Conservation (phyloP, 2,329 filamentous ascomycete genomes). For the Botrytis hyacinthi region DNA sequence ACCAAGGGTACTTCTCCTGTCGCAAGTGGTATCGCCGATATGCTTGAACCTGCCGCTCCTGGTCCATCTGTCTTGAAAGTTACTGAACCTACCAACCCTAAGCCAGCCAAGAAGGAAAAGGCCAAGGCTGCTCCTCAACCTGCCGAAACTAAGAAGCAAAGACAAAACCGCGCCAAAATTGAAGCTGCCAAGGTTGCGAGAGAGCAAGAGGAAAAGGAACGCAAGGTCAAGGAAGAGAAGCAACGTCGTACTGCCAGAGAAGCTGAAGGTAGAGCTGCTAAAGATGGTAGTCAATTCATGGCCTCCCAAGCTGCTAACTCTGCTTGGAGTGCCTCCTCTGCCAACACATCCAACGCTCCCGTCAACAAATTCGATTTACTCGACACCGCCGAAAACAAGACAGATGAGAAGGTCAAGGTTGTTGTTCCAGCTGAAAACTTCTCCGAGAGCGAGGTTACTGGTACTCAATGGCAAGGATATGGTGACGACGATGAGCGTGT, state of each 20-base stretch:
- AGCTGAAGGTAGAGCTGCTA: slow-evolving; percentile 77
- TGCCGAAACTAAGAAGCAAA: slow-evolving; percentile 88
- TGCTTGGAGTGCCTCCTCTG: slow-evolving; percentile 43
- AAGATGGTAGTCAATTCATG: slow-evolving; percentile 68
- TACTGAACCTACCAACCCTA: slow-evolving; percentile 60
- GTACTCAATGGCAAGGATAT: slow-evolving; percentile 26
- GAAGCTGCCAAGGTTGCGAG: slow-evolving; percentile 74
- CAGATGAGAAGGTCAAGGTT: slow-evolving; percentile 36
- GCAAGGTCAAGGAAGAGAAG: slow-evolving; percentile 74
- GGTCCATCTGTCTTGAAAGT: slow-evolving; percentile 76
- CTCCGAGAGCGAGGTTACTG: slow-evolving; percentile 28
- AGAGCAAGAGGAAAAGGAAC: slow-evolving; percentile 75
- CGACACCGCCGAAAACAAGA: slow-evolving; percentile 53
- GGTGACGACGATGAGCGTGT: slow-evolving; percentile 62
- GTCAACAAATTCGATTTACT: slow-evolving; percentile 49
- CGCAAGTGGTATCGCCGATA: slow-evolving; percentile 69
- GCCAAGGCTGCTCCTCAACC: slow-evolving; percentile 57
- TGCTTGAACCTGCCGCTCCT: slow-evolving; percentile 72
- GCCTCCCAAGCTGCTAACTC: slow-evolving; percentile 47
- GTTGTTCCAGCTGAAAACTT: slow-evolving; percentile 32
- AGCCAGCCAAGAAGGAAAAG: slow-evolving; percentile 60
- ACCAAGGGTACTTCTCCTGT: slow-evolving; percentile 44
- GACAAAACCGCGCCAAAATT: slow-evolving; percentile 86
- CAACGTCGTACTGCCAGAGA: slow-evolving; percentile 80
- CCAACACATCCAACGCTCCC: slow-evolving; percentile 31